A percentile compares a stretch with the other conserved stretches of the same genome.
phyloP scores from a whole-genome alignment of 2,329 filamentous ascomycete genomes.

The Colletotrichum gigasporum region DNA sequence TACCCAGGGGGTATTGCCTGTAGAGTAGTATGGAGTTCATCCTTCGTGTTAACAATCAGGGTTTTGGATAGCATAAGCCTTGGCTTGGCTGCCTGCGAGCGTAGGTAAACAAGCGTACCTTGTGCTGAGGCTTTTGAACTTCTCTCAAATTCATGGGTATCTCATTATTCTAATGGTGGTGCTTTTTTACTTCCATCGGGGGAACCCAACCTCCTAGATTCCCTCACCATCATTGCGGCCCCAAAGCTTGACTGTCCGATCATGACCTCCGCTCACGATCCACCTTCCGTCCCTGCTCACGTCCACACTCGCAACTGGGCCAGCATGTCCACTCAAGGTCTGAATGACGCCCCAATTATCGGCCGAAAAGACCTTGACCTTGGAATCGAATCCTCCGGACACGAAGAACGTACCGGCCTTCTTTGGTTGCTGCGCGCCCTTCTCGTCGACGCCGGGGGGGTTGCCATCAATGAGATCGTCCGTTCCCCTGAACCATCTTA shows the following conservation, averaged over 20 bases:
- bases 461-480: constrained; percentile 76
- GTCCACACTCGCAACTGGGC: constrained; percentile 91
- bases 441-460: constrained; percentile 69
- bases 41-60: no score
- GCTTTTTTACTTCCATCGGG: no score
- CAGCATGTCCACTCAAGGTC: constrained; percentile 88
- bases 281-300: constrained; percentile 86
- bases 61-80: no score
- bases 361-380: constrained; percentile 93
- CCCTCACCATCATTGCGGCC: constrained; percentile 79
- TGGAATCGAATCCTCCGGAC: constrained; percentile 90
- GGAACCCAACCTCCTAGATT: constrained; percentile 44
- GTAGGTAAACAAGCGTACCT: no score
- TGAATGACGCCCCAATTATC: constrained; percentile 96
- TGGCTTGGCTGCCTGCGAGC: no score
- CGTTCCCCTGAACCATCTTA: constrained; percentile 91
- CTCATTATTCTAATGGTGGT: constrained; percentile 17
- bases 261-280: constrained; percentile 95
- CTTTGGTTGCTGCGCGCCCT: constrained; percentile 76
- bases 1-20: no score
- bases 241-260: constrained; percentile 97
- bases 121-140: not conserved
- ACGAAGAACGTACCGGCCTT: constrained; percentile 93
- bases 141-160: not conserved
- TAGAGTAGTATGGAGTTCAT: no score